These are phyloP conservation scores for Lathyrus aphaca DNA, from an alignment of 306 rosid species.

Conservation along the genomic window DNA sequence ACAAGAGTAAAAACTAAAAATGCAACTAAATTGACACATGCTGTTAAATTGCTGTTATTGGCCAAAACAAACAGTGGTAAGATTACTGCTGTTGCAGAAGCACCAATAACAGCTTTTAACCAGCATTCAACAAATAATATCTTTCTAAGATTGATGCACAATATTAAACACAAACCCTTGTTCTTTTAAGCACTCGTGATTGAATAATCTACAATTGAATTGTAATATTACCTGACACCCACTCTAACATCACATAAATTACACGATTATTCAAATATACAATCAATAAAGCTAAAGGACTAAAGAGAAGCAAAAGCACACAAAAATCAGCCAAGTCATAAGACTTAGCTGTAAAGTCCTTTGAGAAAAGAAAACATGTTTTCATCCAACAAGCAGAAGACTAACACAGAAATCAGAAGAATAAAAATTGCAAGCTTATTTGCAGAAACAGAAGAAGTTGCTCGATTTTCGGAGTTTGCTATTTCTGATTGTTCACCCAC, in stretches of 20 bases:
- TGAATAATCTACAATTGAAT: conserved; percentile 31
- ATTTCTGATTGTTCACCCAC: conserved; percentile 57
- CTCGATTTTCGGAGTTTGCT: conserved; percentile 37
- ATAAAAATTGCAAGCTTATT: conserved; percentile 41
- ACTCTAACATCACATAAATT: conserved; percentile 32
- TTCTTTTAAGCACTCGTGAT: conserved; percentile 26
- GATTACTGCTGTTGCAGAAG: too few species aligned
- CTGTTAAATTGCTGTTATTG: too few species aligned
- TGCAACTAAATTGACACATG: too few species aligned
- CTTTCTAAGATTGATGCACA: too few species aligned
- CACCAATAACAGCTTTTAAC: too few species aligned
- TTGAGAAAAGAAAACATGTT: conserved; percentile 38
- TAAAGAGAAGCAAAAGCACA: conserved; percentile 25
- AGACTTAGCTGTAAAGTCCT: conserved; percentile 41
- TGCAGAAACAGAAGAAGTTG: conserved; percentile 40
- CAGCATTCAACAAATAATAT: too few species aligned
- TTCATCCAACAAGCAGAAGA: conserved; percentile 46
- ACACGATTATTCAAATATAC: conserved; percentile 28
- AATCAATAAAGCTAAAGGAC: conserved; percentile 33
- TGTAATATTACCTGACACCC: conserved; percentile 27
- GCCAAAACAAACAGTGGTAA: too few species aligned
- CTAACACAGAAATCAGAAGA: conserved; percentile 48
- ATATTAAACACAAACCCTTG: conserved; percentile 30
- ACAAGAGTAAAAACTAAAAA: too few species aligned
- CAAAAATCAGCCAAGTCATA: conserved; percentile 29